Percentiles rank a stretch among this genome's conserved stretches.
phyloP scores from a whole-genome alignment of 2,329 filamentous ascomycete genomes.

The Nemania bipapillata region DNA sequence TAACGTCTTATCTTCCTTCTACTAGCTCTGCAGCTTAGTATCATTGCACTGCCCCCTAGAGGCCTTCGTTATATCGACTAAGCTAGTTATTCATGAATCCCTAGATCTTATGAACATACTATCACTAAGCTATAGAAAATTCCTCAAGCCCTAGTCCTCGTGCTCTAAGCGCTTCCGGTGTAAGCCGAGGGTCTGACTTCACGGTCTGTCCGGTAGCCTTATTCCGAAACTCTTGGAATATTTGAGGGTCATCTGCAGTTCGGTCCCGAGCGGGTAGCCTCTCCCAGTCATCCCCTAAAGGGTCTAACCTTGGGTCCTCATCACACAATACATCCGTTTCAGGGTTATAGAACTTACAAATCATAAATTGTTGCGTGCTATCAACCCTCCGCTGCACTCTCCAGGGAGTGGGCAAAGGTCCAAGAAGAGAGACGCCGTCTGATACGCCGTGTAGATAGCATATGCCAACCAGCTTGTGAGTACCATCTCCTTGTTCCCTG shows the following conservation, averaged over 20 bases:
- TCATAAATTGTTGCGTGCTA: not conserved
- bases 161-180: conserved; percentile 60
- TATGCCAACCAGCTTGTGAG: conserved; percentile 3
- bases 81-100: no score
- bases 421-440: conserved; percentile 2
- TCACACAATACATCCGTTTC: conserved; percentile 4
- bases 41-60: no score
- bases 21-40: no score
- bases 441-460: conserved; percentile 10
- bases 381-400: not conserved
- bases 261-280: not conserved
- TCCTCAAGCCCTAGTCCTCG: not conserved
- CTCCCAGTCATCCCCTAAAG: conserved; percentile 3
- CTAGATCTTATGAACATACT: not conserved
- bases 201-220: not conserved
- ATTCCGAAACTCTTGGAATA: conserved; percentile 14
- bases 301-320: conserved; percentile 1
- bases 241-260: conserved; percentile 10
- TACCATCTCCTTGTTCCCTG: not conserved
- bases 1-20: no score
- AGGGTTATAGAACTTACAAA: conserved; percentile 12
- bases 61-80: no score
- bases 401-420: conserved; percentile 1
- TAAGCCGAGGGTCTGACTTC: not conserved
- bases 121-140: not conserved